Base-by-base conservation (phyloP, 2,329 filamentous ascomycete species). In the Sporothrix variecibatus region DNA sequence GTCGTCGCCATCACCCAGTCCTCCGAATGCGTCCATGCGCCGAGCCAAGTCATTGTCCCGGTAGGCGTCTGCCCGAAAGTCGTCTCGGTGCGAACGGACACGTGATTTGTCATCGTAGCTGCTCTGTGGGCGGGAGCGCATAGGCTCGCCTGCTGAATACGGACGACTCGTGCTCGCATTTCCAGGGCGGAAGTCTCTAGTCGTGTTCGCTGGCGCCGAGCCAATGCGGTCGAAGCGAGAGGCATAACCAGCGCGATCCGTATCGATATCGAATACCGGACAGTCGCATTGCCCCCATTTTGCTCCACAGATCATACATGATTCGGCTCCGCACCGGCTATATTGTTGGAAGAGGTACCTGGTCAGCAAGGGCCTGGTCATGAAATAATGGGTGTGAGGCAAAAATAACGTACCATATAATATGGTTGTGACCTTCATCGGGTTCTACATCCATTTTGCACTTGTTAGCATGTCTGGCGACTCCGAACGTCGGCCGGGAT, bases 241-340 rank as follows among this genome's bases (percentile, higher is more conserved):
- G 23, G 81, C 80, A 74, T 89, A 85, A 17, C 86, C 84, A 11
- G 89, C 80, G 2, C 84, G 84, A 76, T 88, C 5, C 84, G 80
- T 77, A 34, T 89, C 86, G 78, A 91, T 89, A 80, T 91, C 93
- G 84, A 95, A 94, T 90, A 91, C 93, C 0, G 93, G 91, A 77
- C 94, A 97, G 72, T 93, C 90, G 79, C 94, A 97, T 0, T 87
- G 90, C 83, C 94, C 95, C 94, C 94, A 97, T 78, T 92, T 92
- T 43, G 85, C 80, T 28, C 93, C 94, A 80, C 94, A 97, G 34
- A 93, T 87, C 89, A 96, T 94, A 83, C 94, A 97, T 79, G 97
- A 97, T 78, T 97, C 89, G 38, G 93, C 93, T 72, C 89, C 91
- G 79, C 94, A 97, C 73, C 90, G 92, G 81, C 91, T 84, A 75